Conservation (phyloP, 2,329 filamentous ascomycete genomes). For the Alternaria sp. region DNA sequence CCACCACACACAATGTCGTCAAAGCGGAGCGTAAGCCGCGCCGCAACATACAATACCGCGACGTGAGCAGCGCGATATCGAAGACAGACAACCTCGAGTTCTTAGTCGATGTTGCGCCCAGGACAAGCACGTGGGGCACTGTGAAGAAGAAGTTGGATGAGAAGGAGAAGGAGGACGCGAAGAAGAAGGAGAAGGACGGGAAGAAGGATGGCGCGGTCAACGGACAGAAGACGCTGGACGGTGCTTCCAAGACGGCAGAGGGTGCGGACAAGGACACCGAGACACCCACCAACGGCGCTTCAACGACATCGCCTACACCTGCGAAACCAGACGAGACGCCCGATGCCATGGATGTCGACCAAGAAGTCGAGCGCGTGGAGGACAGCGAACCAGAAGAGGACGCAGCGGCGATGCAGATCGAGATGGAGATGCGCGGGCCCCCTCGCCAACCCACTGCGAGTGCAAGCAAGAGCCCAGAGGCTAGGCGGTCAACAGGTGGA, state of each 20-base stretch:
- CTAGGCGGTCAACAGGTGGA: slow-evolving; percentile 27
- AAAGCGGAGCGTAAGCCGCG: slow-evolving; percentile 91
- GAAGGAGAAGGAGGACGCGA: slow-evolving; percentile 22
- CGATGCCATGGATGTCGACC: slow-evolving; percentile 18
- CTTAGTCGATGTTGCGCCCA: slow-evolving; percentile 86
- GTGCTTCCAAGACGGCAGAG: not conserved
- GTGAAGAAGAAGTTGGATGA: slow-evolving; percentile 69
- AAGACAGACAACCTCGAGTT: slow-evolving; percentile 96
- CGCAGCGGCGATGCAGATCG: slow-evolving; percentile 46
- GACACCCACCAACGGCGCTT: not conserved
- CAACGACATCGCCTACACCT: not conserved
- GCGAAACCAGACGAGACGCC: slow-evolving; percentile 3
- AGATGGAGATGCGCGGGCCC: slow-evolving; percentile 49
- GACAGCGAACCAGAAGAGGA: slow-evolving; percentile 39
- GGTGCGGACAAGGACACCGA: not conserved
- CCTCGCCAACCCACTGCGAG: slow-evolving; percentile 3
- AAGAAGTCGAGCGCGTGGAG: slow-evolving; percentile 13
- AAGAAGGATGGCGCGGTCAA: not conserved
- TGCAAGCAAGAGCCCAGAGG: slow-evolving; percentile 13
- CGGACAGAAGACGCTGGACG: slow-evolving; percentile 2
- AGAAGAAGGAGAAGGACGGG: slow-evolving; percentile 9
- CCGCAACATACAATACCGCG: slow-evolving; percentile 93
- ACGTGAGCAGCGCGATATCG: slow-evolving; percentile 85
- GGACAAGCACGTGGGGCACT: slow-evolving; percentile 80
- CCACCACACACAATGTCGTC: slow-evolving; percentile 84